Evolutionary conservation across 495 filamentous ascomycete species (phyloP).

Genomic region (Letharia lupina): DNA sequence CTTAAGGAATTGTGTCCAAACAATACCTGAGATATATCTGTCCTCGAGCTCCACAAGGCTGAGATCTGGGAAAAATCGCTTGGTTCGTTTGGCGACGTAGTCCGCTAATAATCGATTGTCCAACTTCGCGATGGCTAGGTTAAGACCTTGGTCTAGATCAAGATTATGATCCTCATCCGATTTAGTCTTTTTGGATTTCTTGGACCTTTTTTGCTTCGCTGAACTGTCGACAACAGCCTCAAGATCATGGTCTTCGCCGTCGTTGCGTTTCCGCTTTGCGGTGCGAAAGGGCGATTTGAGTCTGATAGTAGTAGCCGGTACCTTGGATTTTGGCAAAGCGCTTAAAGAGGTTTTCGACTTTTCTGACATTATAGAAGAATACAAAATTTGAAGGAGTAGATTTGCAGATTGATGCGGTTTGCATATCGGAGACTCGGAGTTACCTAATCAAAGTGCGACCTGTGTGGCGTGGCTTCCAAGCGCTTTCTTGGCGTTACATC

Average conservation of each 20-base stretch:
- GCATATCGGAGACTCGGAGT: no score
- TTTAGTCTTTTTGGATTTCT: conserved; percentile 37
- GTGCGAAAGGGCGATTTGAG: background rate
- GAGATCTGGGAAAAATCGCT: conserved; percentile 67
- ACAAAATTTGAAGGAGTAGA: background rate
- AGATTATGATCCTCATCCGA: conserved; percentile 51
- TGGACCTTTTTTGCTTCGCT: conserved; percentile 43
- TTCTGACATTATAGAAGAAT: conserved; percentile 1
- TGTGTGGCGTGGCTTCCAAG: background rate
- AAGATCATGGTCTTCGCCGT: background rate
- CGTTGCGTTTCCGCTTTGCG: conserved; percentile 9
- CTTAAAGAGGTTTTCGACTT: background rate
- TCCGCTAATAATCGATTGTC: conserved; percentile 77
- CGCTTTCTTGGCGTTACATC: background rate
- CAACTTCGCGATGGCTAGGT: conserved; percentile 72
- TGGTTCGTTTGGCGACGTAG: conserved; percentile 69
- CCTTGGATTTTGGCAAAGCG: background rate
- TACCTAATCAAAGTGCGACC: background rate
- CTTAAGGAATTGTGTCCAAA: conserved; percentile 2
- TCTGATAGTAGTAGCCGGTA: background rate
- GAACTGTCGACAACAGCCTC: conserved; percentile 20
- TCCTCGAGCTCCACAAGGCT: conserved; percentile 78
- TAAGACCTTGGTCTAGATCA: conserved; percentile 58
- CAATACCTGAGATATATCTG: conserved; percentile 65
- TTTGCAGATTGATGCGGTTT: background rate